Percentiles rank a stretch among this genome's conserved stretches.
Evolutionary conservation across 257 asterid genomes (phyloP).

Genomic region (Linderniella brevidens): DNA sequence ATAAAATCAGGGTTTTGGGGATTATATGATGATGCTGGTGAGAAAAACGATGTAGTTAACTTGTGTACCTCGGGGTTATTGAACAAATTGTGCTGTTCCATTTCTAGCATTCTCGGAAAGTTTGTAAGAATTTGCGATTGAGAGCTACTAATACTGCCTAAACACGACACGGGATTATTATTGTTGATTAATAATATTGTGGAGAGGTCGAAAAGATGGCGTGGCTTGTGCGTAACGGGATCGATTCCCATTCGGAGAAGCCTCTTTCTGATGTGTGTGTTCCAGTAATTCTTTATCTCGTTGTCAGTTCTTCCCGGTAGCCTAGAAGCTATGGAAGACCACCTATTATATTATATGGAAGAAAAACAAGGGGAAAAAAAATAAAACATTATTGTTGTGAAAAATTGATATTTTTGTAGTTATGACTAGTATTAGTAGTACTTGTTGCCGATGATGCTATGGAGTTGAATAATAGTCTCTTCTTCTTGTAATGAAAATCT

Average conservation of each 20-base stretch:
- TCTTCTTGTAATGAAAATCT: slow-evolving; percentile 69
- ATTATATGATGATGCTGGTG: not conserved
- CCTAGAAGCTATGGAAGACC: slow-evolving; percentile 75
- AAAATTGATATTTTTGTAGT: not conserved
- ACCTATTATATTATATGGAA: slow-evolving; percentile 16
- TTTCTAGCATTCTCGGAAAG: slow-evolving; percentile 36
- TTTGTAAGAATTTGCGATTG: too few relatives aligned
- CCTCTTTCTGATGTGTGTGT: slow-evolving; percentile 59
- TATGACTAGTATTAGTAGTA: slow-evolving; percentile 8
- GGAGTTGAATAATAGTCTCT: slow-evolving; percentile 66
- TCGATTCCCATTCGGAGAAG: slow-evolving; percentile 78
- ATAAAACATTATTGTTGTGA: not conserved
- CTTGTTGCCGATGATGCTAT: slow-evolving; percentile 76
- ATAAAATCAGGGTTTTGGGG: too few relatives aligned
- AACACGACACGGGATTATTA: slow-evolving; percentile 19
- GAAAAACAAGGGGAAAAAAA: not conserved
- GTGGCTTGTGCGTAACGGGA: slow-evolving; percentile 69
- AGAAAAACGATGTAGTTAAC: slow-evolving; percentile 33
- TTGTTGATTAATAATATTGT: slow-evolving; percentile 19
- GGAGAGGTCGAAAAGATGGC: slow-evolving; percentile 66
- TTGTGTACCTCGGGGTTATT: slow-evolving; percentile 36
- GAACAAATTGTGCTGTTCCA: slow-evolving; percentile 30
- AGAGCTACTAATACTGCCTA: too few relatives aligned
- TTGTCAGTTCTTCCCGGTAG: slow-evolving; percentile 82
- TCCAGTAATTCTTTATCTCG: slow-evolving; percentile 80